Evolutionary conservation across 1,139 yeast species (phyloP).

Genomic region (Casaregolazyma suthepensis): DNA sequence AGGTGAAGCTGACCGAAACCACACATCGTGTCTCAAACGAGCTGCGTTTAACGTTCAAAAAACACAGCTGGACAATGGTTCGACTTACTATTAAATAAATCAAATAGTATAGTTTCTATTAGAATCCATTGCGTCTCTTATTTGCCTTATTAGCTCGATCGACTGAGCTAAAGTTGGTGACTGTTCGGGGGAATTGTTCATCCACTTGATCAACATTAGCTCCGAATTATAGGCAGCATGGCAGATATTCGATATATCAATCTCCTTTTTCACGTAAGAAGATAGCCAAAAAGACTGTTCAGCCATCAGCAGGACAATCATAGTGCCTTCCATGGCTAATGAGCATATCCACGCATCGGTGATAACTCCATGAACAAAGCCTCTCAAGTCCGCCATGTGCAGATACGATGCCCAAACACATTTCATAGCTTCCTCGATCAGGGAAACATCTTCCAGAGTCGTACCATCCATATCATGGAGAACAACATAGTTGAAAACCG

Average conservation of each 20-base stretch:
- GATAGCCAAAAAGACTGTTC: background rate
- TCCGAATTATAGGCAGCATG: conserved; percentile 1
- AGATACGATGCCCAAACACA: conserved; percentile 15
- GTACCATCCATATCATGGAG: conserved; percentile 11
- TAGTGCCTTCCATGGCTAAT: conserved; percentile 4
- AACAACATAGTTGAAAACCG: conserved; percentile 16
- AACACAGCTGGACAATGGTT: conserved; percentile 16
- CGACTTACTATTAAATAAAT: background rate
- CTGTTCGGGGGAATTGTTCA: conserved; percentile 6
- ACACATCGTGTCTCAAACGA: background rate
- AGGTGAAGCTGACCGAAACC: background rate
- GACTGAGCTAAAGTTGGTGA: conserved; percentile 4
- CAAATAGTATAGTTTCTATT: background rate
- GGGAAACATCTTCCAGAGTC: conserved; percentile 8
- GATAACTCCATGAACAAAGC: conserved; percentile 16
- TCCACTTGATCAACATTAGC: conserved; percentile 1
- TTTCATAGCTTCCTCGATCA: conserved; percentile 13
- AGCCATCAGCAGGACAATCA: background rate
- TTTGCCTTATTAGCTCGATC: conserved; percentile 1
- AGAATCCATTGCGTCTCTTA: background rate
- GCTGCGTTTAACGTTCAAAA: conserved; percentile 6
- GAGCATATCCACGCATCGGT: conserved; percentile 20
- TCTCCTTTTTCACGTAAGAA: conserved; percentile 1
- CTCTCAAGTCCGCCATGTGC: conserved; percentile 15
- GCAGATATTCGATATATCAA: background rate